phyloP scores from a whole-genome alignment of 179 eudicot genomes.

The Sideroxylon spinosum region DNA sequence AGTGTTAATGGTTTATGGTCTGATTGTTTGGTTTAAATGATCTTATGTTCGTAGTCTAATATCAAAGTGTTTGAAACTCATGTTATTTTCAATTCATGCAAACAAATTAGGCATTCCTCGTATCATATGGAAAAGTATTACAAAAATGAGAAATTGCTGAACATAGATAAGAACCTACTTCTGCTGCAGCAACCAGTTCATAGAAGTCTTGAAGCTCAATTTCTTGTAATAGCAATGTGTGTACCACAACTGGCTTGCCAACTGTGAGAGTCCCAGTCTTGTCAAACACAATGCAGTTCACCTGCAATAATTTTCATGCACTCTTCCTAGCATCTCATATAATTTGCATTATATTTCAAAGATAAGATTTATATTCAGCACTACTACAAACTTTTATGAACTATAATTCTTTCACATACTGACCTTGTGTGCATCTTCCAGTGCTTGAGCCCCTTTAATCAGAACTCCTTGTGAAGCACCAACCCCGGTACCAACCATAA shows the following conservation, averaged over 20 bases:
- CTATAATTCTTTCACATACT: not conserved
- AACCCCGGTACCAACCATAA: conserved; percentile 91
- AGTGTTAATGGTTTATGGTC: too few species aligned
- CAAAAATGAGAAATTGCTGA: too few species aligned
- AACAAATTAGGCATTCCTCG: not conserved
- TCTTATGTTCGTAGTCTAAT: too few species aligned
- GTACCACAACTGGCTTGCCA: conserved; percentile 69
- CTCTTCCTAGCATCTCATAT: too few species aligned
- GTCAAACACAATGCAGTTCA: conserved; percentile 76
- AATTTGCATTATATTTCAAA: too few species aligned
- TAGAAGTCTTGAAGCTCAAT: conserved; percentile 53
- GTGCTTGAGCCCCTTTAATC: conserved; percentile 84
- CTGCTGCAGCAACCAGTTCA: conserved; percentile 66
- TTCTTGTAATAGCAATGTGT: conserved; percentile 40
- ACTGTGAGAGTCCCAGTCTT: conserved; percentile 85
- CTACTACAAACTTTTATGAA: not conserved
- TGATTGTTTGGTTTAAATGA: too few species aligned
- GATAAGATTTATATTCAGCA: not conserved
- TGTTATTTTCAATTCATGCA: not conserved
- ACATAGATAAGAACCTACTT: conserved; percentile 33
- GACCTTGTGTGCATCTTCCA: conserved; percentile 85
- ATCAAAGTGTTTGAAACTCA: not conserved
- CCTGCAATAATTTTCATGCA: conserved; percentile 33
- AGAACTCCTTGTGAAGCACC: conserved; percentile 90
- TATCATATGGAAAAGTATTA: too few species aligned